These are phyloP conservation scores for Corylus americana DNA, from an alignment of 306 rosid species.

Conservation along the genomic window DNA sequence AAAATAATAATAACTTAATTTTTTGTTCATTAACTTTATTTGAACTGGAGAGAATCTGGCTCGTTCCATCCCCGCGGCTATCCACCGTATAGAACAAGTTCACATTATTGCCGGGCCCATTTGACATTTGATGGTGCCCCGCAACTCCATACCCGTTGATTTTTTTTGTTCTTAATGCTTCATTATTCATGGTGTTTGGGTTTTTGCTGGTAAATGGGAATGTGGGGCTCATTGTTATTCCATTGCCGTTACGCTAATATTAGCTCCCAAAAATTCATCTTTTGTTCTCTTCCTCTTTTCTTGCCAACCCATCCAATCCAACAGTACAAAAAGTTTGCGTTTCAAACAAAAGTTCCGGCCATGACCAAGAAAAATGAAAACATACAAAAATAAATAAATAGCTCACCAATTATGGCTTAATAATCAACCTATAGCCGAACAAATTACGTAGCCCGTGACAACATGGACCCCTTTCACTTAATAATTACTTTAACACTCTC, in stretches of 20 bases:
- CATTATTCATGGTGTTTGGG: background rate
- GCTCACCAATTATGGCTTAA: background rate
- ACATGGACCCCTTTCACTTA: no score
- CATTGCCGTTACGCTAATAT: background rate
- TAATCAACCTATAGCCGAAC: background rate
- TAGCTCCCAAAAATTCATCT: no score
- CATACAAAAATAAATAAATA: no score
- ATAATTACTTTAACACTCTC: no score
- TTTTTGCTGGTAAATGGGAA: background rate
- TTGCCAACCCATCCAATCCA: background rate
- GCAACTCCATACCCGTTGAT: background rate
- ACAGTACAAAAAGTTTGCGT: background rate
- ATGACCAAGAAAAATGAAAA: background rate
- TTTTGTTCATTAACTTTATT: no score
- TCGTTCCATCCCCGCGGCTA: no score
- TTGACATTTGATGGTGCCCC: background rate
- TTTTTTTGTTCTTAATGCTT: background rate
- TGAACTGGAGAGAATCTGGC: no score
- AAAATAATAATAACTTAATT: no score
- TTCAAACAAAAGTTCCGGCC: background rate
- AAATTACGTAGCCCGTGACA: background rate
- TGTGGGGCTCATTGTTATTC: background rate
- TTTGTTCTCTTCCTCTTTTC: background rate
- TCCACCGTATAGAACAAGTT: no score
- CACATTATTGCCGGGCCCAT: background rate